These are phyloP conservation scores for Spongospora subterranea DNA, from an alignment of 208 protist genomes.

Conservation along the genomic window DNA sequence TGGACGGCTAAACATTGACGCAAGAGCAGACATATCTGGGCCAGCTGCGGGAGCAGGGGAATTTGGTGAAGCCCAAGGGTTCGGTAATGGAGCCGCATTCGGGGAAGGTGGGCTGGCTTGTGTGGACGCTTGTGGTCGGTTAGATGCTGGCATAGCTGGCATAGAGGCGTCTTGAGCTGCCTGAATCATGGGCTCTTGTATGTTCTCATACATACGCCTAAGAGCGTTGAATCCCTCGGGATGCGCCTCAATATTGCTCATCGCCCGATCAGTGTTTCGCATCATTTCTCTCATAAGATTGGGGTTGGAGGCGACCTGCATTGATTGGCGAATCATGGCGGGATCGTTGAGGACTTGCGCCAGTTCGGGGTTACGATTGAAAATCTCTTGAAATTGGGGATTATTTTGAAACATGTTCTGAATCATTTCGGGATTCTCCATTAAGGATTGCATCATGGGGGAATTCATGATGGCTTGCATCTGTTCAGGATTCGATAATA, in stretches of 20 bases:
- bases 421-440: conserved; percentile 71
- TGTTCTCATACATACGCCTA: conserved; percentile 68
- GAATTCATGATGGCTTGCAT: conserved; percentile 70
- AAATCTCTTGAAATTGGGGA: conserved; percentile 68
- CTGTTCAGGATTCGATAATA: conserved; percentile 65
- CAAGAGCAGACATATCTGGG: background rate
- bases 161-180: background rate
- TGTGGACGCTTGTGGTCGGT: background rate
- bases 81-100: conserved; percentile 65
- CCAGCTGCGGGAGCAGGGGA: background rate
- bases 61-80: conserved; percentile 66
- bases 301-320: conserved; percentile 69
- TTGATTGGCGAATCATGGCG: conserved; percentile 61
- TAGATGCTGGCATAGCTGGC: background rate
- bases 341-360: conserved; percentile 72
- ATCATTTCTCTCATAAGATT: conserved; percentile 73
- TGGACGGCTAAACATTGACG: conserved; percentile 39
- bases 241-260: conserved; percentile 71
- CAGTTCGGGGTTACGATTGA: conserved; percentile 72
- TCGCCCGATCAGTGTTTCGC: conserved; percentile 69
- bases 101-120: conserved; percentile 14
- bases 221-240: conserved; percentile 72
- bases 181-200: conserved; percentile 70
- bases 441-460: conserved; percentile 69
- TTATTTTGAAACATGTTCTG: conserved; percentile 61